Base-by-base conservation (phyloP, 495 filamentous ascomycete species). In the Echria macrotheca region DNA sequence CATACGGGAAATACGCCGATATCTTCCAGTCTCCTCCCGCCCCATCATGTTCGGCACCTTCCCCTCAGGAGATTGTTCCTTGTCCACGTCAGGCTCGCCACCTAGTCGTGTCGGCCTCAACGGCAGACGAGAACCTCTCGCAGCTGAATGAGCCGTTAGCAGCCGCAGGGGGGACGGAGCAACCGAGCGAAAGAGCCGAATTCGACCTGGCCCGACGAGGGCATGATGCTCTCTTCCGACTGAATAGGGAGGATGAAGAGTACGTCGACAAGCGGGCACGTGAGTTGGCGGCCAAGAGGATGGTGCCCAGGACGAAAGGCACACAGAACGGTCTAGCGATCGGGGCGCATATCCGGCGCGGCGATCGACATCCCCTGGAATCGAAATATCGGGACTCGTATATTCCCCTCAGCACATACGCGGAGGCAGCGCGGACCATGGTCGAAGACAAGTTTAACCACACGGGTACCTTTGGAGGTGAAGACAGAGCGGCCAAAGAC, bases 311-410 rank as follows among this genome's bases (percentile, higher is more conserved):
- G 28, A 69, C 67, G 22, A 59, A 49, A 11, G 60, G 56, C 14
- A 47, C 58, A 43, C 44, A 66, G 10, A 58, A 58, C 38, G 74
- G 78, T 2, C 55, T 79, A 12, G 64, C 74, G n/a, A 59, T 86
- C 19, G 85, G 81, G 12, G 59, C 87, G 15, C 86, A 90, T 50
- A 71, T 89, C 40, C 80, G 86, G n/a, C 79, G 79, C 23, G 86
- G 86, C 15, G 87, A 91, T 56, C 65, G 73, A 0, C 82, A 84
- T 48, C 83, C 83, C 0, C 69, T 73, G 43, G 85, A 86, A 56
- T 81, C 70, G 49, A 79, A 85, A 57, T 85, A 84, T 56, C 68
- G 69, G 32, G 73, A 80, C 31, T 80, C 81, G 40, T 87, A 88
- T 50, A 73, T 89, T 8, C 87, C 87, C 1, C 59, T 86, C 0